Conservation (phyloP, 805 yeast genomes). For the Candida peoriensis region DNA sequence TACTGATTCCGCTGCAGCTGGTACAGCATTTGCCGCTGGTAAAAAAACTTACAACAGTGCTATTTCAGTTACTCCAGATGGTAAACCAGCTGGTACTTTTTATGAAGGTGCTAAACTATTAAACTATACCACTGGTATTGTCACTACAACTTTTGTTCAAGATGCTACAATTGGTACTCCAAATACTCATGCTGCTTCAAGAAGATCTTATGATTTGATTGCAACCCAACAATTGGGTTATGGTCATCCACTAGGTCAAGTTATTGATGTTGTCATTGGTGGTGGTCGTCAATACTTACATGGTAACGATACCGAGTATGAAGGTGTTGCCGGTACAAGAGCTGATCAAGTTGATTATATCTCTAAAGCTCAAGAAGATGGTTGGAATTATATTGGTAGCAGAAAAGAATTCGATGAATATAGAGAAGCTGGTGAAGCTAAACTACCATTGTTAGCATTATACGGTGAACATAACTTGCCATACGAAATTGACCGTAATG, state of each 20-base stretch:
- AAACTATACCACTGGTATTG: constrained; percentile 82
- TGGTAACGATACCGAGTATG: constrained; percentile 36
- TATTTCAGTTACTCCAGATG: constrained; percentile 70
- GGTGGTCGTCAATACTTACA: constrained; percentile 87
- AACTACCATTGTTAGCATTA: constrained; percentile 71
- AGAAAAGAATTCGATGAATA: constrained; percentile 49
- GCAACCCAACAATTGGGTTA: constrained; percentile 81
- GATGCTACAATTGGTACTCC: constrained; percentile 95
- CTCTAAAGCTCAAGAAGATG: constrained; percentile 50
- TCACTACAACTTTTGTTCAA: constrained; percentile 84
- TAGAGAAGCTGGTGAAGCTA: constrained; percentile 46
- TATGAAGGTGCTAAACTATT: constrained; percentile 79
- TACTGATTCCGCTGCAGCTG: constrained; percentile 96
- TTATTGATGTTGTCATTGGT: constrained; percentile 80
- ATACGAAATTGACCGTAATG: constrained; percentile 71
- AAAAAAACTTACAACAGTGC: constrained; percentile 86
- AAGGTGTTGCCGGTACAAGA: constrained; percentile 50
- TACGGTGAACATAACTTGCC: constrained; percentile 73
- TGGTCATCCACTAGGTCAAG: constrained; percentile 67
- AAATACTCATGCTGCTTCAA: constrained; percentile 67
- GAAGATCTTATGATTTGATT: constrained; percentile 73
- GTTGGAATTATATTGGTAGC: constrained; percentile 64
- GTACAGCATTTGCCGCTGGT: constrained; percentile 85
- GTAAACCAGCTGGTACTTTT: constrained; percentile 75
- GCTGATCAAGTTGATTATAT: constrained; percentile 64